These are phyloP conservation scores for Jacaranda copaia DNA, from an alignment of 257 asterid genomes.

Conservation along the genomic window DNA sequence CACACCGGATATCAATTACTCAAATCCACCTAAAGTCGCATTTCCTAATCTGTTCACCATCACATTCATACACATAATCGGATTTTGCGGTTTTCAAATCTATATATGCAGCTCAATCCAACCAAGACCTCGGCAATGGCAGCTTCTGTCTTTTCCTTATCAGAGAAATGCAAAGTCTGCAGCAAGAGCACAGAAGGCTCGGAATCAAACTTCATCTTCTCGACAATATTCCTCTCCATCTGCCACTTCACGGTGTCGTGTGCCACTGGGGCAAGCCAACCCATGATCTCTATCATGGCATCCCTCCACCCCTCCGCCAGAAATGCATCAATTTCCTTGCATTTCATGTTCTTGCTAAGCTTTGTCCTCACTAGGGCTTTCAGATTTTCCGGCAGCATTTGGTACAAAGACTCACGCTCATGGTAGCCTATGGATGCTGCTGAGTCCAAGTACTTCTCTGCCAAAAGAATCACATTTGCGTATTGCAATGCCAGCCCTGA, in stretches of 20 bases:
- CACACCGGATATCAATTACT: neutral
- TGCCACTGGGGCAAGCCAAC: constrained; percentile 88
- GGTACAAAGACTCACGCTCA: constrained; percentile 59
- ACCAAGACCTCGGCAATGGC: constrained; percentile 87
- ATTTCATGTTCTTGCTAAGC: constrained; percentile 66
- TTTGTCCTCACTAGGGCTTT: constrained; percentile 58
- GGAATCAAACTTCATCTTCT: constrained; percentile 65
- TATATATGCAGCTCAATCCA: constrained; percentile 76
- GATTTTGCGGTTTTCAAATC: constrained; percentile 50
- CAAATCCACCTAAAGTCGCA: neutral
- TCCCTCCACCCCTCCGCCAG: constrained; percentile 86
- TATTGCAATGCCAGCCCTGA: constrained; percentile 78
- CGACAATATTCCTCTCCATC: constrained; percentile 63
- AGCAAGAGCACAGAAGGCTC: constrained; percentile 58
- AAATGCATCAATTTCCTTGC: constrained; percentile 49
- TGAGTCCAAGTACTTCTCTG: constrained; percentile 60
- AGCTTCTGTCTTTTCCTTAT: constrained; percentile 86
- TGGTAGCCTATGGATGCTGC: constrained; percentile 39
- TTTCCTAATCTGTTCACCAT: neutral
- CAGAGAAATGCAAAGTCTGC: constrained; percentile 82
- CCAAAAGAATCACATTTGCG: constrained; percentile 67
- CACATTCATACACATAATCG: constrained; percentile 15
- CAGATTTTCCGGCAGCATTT: constrained; percentile 79
- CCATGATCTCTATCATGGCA: constrained; percentile 68
- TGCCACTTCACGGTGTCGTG: constrained; percentile 77